Base-by-base conservation (phyloP, 2,329 filamentous ascomycete species). In the Onygenales sp. region DNA sequence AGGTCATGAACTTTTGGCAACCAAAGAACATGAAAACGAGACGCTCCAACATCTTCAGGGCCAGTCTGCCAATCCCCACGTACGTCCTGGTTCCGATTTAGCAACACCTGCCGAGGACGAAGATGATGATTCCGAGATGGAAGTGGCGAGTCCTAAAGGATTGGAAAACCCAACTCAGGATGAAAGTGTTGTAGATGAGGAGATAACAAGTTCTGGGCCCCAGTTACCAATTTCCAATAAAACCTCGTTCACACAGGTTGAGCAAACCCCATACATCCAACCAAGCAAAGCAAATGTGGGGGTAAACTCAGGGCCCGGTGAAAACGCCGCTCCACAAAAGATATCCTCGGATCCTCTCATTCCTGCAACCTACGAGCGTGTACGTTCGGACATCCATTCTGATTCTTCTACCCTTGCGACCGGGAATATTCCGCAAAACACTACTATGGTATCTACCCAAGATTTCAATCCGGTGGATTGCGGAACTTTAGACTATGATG, bases 171-270 rank as follows among this genome's bases (percentile, higher is more conserved):
- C 17, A 21, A 14, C 32, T 37, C 45, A 36, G 11, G 13, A 17
- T 39, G 49, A 46, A 39, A 17, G 9, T n/a, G 14, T 21, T 7
- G 43, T 40, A 42, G 36, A 43, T 17, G 52, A 51, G 13, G 32
- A 36, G 40, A 13, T 56, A 7, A 10, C 33, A 14, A 54, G 54
- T 36, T 56, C 56, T 13, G 43, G 44, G n/a, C 36, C 46, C 14
- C 27, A 34, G 31, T 17, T 48, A 6, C 49, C 49, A 6, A 11
- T 39, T 36, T n/a, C 42, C 17, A 54, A 56, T 42, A 14, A 14
- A 13, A 36, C 10, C 14, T 57, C 52, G 6, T 56, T 57, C 43
- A 57, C 51, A 9, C 51, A 54, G 45, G 54, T 57, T 17, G 52
- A 57, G 33, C 54, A 39, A 34, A 45, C 53, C 8, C 56, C 56